Percentiles rank a stretch among this genome's conserved stretches.
phyloP scores from a whole-genome alignment of 1,284 basidiomycete genomes.

The Stygiomarasmius scandens region DNA sequence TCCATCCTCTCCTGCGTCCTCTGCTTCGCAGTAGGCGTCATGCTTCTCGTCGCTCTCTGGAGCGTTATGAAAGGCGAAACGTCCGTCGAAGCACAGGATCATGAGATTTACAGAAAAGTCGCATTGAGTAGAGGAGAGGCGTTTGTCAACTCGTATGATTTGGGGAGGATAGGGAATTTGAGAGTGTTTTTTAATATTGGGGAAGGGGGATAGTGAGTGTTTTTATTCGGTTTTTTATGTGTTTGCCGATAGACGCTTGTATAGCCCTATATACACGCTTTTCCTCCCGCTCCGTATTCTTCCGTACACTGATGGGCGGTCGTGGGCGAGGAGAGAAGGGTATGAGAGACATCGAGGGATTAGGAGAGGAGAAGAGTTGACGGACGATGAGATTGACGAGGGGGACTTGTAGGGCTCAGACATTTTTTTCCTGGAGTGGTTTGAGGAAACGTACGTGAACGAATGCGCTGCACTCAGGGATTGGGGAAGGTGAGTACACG shows the following conservation, averaged over 20 bases:
- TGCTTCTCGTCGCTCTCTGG: conserved; percentile 74
- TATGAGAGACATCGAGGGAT: conserved; percentile 62
- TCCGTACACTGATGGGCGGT: conserved; percentile 86
- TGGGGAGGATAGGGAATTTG: conserved; percentile 76
- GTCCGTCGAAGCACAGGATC: conserved; percentile 85
- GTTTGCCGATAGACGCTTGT: conserved; percentile 5
- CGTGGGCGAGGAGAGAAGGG: conserved; percentile 76
- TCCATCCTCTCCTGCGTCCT: conserved; percentile 81
- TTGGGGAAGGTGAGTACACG: too few relatives aligned
- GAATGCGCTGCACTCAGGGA: too few relatives aligned
- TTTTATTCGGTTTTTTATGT: not conserved
- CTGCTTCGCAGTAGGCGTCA: conserved; percentile 78
- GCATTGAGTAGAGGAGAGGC: conserved; percentile 75
- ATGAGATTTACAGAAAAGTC: conserved; percentile 74
- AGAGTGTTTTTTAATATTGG: conserved; percentile 90
- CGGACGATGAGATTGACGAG: conserved; percentile 64
- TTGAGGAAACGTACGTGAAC: too few relatives aligned
- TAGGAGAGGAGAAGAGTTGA: conserved; percentile 68
- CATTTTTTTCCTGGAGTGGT: too few relatives aligned
- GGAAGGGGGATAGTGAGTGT: conserved; percentile 74
- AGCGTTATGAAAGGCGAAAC: conserved; percentile 83
- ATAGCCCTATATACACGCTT: conserved; percentile 69
- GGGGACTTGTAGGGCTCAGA: not conserved
- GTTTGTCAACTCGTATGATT: conserved; percentile 91
- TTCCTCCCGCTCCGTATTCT: conserved; percentile 80